Evolutionary conservation across 768 basidiomycete genomes (phyloP), one percentile per base, ranked within the genome.

Genomic region (Butyriboletus loyo): DNA sequence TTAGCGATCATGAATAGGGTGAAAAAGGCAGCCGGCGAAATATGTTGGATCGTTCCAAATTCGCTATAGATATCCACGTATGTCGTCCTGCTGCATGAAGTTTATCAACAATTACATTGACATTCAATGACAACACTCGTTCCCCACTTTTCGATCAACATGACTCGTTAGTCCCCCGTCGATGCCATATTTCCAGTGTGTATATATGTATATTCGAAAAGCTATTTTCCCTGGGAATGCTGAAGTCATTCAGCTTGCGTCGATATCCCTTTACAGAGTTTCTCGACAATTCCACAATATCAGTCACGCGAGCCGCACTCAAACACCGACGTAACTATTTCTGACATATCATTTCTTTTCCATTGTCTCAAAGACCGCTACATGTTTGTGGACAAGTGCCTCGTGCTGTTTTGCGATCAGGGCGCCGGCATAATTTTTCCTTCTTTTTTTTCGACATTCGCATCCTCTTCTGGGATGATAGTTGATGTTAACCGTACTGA

Each of bases 1-100:
- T 71, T 97, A 27, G 96, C 96, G 7, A 82, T 98, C 27, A 98
- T 97, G 92, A 97, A 98, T 68, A 80, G 96, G 17, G 83, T 94
- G 24, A 80, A 81, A 55, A 98, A 98, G 66, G 95, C 96, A 2
- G 93, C 94, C 7, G 83, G 86, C 5, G 81, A 86, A 44, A 61
- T 59, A 10, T 54, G 55, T 34, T 75, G 74, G 72, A 54, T 76
- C 9, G 21, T 35, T 22, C 43, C 52, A 11, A 17, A 39, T 35
- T 38, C 52, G 21, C 9, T 30, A 27, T 67, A 67, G 55, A 56
- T 37, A 40, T 40, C 8, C 47, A 54, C 40, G 63, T 67, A 42
- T 36, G 64, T 57, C 46, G 7, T 22, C 37, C 15, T 49, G 21
- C 31, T n/a, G 7, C 25, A 40, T 43, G 17, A 13, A 28, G 4